These are phyloP conservation scores for Pseudocercospora eumusae DNA, from an alignment of 2,329 filamentous ascomycete genomes.

Conservation along the genomic window DNA sequence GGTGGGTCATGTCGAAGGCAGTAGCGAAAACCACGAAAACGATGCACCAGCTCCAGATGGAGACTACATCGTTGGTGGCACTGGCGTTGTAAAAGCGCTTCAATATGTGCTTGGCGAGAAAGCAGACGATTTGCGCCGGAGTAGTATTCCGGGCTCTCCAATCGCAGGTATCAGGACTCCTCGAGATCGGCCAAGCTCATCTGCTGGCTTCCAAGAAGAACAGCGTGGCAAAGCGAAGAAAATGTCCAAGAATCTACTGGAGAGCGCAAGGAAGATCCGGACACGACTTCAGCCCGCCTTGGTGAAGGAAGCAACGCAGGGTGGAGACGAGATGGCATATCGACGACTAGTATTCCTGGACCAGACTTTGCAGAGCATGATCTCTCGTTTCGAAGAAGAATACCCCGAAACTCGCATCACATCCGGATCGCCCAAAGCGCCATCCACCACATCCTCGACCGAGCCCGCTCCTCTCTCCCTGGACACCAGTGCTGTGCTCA, in stretches of 20 bases:
- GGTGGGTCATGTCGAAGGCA: conserved; percentile 67
- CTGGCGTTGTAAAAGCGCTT: conserved; percentile 90
- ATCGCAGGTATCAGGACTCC: conserved; percentile 52
- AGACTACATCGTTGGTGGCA: conserved; percentile 94
- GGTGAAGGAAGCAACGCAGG: conserved; percentile 67
- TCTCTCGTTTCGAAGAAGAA: conserved; percentile 92
- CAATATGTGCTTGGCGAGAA: conserved; percentile 86
- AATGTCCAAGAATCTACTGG: conserved; percentile 87
- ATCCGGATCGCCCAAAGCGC: conserved; percentile 22
- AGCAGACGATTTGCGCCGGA: conserved; percentile 49
- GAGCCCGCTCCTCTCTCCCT: conserved; percentile 21
- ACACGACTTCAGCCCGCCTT: conserved; percentile 80
- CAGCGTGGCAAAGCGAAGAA: conserved; percentile 71
- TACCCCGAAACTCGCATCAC: conserved; percentile 79
- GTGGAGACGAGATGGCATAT: conserved; percentile 72
- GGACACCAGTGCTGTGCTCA: conserved; percentile 29
- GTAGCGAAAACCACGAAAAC: conserved; percentile 57
- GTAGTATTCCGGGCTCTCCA: conserved; percentile 41
- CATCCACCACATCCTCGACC: conserved; percentile 26
- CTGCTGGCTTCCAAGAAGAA: conserved; percentile 37
- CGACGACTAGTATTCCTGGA: conserved; percentile 84
- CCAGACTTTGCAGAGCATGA: conserved; percentile 83
- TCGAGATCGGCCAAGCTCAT: conserved; percentile 30
- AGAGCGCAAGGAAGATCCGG: conserved; percentile 85
- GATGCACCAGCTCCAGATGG: conserved; percentile 76